phyloP scores from a whole-genome alignment of 139 green algal species.

The Auxenochlorella protothecoides region DNA sequence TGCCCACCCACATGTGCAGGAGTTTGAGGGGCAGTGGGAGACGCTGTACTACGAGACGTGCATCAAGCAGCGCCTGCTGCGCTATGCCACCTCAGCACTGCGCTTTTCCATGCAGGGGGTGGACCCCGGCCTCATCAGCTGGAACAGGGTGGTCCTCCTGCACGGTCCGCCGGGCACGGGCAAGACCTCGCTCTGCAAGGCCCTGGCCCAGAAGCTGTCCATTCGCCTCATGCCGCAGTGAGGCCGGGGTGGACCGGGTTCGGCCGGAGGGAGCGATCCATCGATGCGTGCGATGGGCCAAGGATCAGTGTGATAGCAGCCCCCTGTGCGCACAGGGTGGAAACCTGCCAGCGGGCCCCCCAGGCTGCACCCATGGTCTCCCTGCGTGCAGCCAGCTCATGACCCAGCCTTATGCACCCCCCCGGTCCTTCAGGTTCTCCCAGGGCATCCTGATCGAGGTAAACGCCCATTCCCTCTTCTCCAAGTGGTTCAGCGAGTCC shows the following conservation, averaged over 20 bases:
- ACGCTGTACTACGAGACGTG: constrained; percentile 65
- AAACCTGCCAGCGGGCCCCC: too few relatives aligned
- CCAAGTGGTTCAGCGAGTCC: constrained; percentile 88
- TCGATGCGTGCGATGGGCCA: too few relatives aligned
- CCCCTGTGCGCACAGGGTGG: too few relatives aligned
- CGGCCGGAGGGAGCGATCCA: neutral
- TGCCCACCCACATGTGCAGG: neutral
- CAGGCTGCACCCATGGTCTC: neutral
- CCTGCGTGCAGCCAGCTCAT: too few relatives aligned
- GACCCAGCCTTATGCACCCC: too few relatives aligned
- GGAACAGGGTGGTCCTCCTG: constrained; percentile 83
- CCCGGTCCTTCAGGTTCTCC: constrained; percentile 42
- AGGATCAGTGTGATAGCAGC: too few relatives aligned
- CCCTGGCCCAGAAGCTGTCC: constrained; percentile 64
- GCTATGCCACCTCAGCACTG: constrained; percentile 75
- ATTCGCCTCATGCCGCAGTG: constrained; percentile 32
- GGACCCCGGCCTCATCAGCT: constrained; percentile 63
- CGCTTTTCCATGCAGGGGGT: constrained; percentile 73
- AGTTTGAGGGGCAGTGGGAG: constrained; percentile 67
- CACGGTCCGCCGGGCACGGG: constrained; percentile 83
- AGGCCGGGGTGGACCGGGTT: too few relatives aligned
- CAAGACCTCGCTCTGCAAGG: constrained; percentile 78
- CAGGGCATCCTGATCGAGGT: constrained; percentile 78
- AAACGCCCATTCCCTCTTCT: constrained; percentile 93
- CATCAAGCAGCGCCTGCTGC: constrained; percentile 71